Base-by-base conservation (phyloP, 2,329 filamentous ascomycete species). In the Apiospora rasikravindrae region DNA sequence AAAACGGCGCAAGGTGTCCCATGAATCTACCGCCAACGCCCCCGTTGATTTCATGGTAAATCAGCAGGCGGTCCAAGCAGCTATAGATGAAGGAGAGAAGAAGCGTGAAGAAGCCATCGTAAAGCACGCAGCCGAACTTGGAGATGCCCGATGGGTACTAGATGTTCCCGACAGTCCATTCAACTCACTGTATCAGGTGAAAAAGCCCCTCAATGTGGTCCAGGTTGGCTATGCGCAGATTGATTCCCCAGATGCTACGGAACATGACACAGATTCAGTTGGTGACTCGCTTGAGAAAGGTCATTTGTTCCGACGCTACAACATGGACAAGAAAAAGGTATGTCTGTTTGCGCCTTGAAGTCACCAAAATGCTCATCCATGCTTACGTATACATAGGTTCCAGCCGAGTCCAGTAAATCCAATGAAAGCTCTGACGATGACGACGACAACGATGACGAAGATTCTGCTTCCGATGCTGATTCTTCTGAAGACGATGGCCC, bases 61-160 rank as follows among this genome's bases (percentile, higher is more conserved):
- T 75, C 87, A 88, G 69, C 86, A 87, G 61, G 87, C 89, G 1
- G 86, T 94, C 64, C 86, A 91, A 77, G 89, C 88, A 4, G 91
- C 92, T 2, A 80, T 93, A 19, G 89, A 90, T 7, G 88, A 89
- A 45, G 91, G 93, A 77, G 92, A 94, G 80, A 86, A 87, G 69
- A 92, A 90, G 77, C 88, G 90, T 11, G 87, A 89, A 78, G 86
- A 87, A 73, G 86, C 90, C 51, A 78, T 94, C 16, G 88, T 91
- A 73, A 88, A 87, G 76, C 89, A 90, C 73, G 89, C 90, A 11
- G 86, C 88, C 24, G 87, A 89, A 74, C 83, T 88, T 61, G 90
- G 91, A 70, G 93, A 95, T 80, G 92, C 92, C 24, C 91, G 91
- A 79, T 96, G 93, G 93, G 91, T 93, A 24, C 83, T 95, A 71